Percentiles rank a stretch among this genome's conserved stretches.
Conservation (phyloP, 495 filamentous ascomycete species). For the Lasiosphaeria miniovina region DNA sequence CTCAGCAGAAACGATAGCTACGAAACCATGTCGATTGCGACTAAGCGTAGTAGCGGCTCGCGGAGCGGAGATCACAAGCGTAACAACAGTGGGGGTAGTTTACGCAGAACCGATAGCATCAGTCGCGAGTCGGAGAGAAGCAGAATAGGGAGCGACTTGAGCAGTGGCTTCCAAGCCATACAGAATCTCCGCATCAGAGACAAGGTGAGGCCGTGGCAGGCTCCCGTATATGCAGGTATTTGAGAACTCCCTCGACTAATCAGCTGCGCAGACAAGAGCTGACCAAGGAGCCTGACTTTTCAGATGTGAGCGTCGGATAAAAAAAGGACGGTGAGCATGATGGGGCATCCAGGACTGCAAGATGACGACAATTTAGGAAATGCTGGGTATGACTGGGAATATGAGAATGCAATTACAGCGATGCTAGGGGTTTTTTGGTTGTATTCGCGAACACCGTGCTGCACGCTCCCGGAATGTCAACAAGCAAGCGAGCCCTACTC, state of each 20-base stretch:
- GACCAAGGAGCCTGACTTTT: slow-evolving; percentile 6
- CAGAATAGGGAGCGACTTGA: slow-evolving; percentile 6
- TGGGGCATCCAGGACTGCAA: no score
- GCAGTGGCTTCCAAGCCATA: slow-evolving; percentile 23
- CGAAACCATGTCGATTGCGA: slow-evolving; percentile 24
- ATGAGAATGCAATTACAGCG: no score
- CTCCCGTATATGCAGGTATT: slow-evolving; percentile 44
- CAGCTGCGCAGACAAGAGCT: slow-evolving; percentile 4
- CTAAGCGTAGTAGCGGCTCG: slow-evolving; percentile 19
- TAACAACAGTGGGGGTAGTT: slow-evolving; percentile 13
- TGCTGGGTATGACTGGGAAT: no score
- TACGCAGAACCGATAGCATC: slow-evolving; percentile 5
- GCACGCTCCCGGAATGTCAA: no score
- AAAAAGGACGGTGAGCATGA: not conserved
- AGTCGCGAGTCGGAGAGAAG: slow-evolving; percentile 1
- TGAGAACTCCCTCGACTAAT: slow-evolving; percentile 10
- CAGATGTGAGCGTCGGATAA: slow-evolving; percentile 6
- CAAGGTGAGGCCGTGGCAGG: slow-evolving; percentile 39
- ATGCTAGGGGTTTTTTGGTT: no score
- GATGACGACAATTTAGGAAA: no score
- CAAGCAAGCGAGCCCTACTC: no score
- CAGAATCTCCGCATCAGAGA: slow-evolving; percentile 25
- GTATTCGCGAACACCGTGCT: no score
- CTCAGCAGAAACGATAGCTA: slow-evolving; percentile 6
- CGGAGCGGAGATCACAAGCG: slow-evolving; percentile 8